Conservation (phyloP, 306 rosid genomes). For the Boehmeria nivea region DNA sequence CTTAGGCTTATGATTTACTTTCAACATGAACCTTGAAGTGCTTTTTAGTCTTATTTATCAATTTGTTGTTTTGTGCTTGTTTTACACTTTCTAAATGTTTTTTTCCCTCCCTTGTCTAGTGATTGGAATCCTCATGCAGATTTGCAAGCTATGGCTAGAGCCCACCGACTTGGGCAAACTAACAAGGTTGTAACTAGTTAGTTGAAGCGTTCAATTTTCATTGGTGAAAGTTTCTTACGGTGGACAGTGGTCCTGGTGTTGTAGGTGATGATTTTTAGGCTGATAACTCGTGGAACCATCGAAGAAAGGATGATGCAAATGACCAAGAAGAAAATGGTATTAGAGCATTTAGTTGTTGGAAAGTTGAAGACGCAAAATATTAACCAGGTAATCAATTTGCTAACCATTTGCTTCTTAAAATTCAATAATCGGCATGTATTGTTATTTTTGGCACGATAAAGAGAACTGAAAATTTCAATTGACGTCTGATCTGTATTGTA, state of each 20-base stretch:
- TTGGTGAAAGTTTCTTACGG: constrained; percentile 17
- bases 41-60: too few species aligned
- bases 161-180: constrained; percentile 98
- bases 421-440: neutral
- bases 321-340: constrained; percentile 99
- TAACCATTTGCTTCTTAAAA: neutral
- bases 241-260: constrained; percentile 24
- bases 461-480: too few species aligned
- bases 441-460: too few species aligned
- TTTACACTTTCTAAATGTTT: constrained; percentile 6
- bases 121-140: constrained; percentile 99
- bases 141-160: constrained; percentile 99
- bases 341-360: constrained; percentile 97
- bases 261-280: constrained; percentile 96
- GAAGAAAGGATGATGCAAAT: constrained; percentile 99
- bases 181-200: constrained; percentile 61
- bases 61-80: neutral
- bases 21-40: neutral
- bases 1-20: neutral
- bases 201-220: constrained; percentile 14
- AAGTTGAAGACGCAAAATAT: constrained; percentile 89
- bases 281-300: constrained; percentile 85
- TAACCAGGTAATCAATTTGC: constrained; percentile 64
- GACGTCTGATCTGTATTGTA: too few species aligned
- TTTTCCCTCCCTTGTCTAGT: constrained; percentile 39